A percentile compares a stretch with the other conserved stretches of the same genome.
These are phyloP conservation scores for Glycyrrhiza uralensis DNA, from an alignment of 306 rosid genomes.

Conservation along the genomic window DNA sequence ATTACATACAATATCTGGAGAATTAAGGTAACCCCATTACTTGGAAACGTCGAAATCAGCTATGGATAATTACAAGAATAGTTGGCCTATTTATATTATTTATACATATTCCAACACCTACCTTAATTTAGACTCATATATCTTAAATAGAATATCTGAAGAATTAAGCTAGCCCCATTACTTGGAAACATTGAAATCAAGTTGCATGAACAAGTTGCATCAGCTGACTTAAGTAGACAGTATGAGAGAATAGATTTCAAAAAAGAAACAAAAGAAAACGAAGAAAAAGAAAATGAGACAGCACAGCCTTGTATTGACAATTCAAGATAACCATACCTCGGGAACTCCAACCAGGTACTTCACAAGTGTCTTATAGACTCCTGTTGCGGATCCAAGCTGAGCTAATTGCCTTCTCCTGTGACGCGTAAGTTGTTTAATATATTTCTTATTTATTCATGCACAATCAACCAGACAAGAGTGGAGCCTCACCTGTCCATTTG, in stretches of 20 bases:
- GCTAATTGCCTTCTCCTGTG: slow-evolving; percentile 87
- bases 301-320: neutral
- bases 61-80: neutral
- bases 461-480: slow-evolving; percentile 10
- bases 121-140: neutral
- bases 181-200: slow-evolving; percentile 1
- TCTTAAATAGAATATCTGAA: neutral
- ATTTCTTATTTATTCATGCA: slow-evolving; percentile 25
- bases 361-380: slow-evolving; percentile 96
- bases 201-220: neutral
- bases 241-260: slow-evolving; percentile 5
- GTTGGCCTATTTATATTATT: neutral
- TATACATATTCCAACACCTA: neutral
- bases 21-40: neutral
- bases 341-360: slow-evolving; percentile 98
- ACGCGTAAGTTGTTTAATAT: slow-evolving; percentile 14
- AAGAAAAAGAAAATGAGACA: neutral
- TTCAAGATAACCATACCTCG: slow-evolving; percentile 48
- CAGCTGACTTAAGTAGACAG: slow-evolving; percentile 13
- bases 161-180: neutral
- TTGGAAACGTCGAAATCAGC: neutral
- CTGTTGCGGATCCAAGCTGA: slow-evolving; percentile 96
- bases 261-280: neutral
- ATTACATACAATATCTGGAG: neutral
- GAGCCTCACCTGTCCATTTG: slow-evolving; percentile 88